Evolutionary conservation across 345 rosid genomes (phyloP), one percentile per base, ranked within the genome.

Genomic region (Hibiscus mutabilis): DNA sequence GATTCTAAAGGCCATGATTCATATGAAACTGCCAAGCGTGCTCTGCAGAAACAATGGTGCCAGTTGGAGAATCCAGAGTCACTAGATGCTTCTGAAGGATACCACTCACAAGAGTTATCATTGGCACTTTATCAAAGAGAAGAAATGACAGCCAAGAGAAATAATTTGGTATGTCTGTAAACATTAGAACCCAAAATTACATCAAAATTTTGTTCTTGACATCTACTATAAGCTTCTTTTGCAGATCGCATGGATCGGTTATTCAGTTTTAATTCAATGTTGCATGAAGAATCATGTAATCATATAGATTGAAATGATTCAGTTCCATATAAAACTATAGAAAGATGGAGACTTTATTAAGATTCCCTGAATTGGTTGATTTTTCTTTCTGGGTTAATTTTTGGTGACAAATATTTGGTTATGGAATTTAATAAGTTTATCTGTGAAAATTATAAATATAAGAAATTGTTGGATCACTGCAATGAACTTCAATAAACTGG

Each of bases 21-120:
- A 19, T 77, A 66, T 31, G 97, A 90, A 74, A 71, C 57, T 73
- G 70, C 81, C 73, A 92, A 86, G 80, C 83, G 65, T 78, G 77
- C 87, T 66, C 80, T 84, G 85, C 86, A 79, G 73, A 86, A 85
- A 75, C 85, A 87, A 66, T 87, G 97, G 95, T 79, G 87, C 73
- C 91, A 87, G 71, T 81, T 91, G 47, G 96, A 92, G 74, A 91
- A 83, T 64, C 96, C 88, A 64, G 91, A 92, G 80, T 95, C 97
- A 5, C 90, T 89, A 78, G 93, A 91, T 75, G 84, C 91, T 57
- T 90, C 92, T 49, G 91, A 89, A 24, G 94, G 82, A 73, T 95
- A 90, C 77, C 96, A 88, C 79, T 91, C 97, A 0, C 96, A 88
- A 77, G 96, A 91, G 78, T 78, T 91, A 53, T 90, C 96, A 29